Evolutionary conservation across 2,329 filamentous ascomycete species (phyloP), one percentile per base, ranked within the genome.

Genomic region (Colletotrichum chrysophilum): DNA sequence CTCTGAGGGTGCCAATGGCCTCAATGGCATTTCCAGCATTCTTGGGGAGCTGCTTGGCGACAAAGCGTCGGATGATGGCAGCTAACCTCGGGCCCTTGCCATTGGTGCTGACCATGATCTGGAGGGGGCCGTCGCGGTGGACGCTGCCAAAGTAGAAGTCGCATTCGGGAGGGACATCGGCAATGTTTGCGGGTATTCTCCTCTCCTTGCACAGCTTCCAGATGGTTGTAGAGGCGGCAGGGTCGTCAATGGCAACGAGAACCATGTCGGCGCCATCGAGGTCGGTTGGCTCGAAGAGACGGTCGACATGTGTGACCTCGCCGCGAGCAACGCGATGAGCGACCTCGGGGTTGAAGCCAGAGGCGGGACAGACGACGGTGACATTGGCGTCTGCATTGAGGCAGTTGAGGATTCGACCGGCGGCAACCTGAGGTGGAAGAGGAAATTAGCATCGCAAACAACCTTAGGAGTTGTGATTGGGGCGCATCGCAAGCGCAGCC

Each of bases 21-120:
- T 94, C 91, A 76, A 99, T 96, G 8, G 97, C 97, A 65, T 93
- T 92, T 10, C 97, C 97, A 34, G 95, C 94, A 78, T 97, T 95
- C 21, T 87, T 86, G 2, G 97, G 97, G 72, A 99, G 86, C 65
- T 88, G 89, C 24, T 88, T 89, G 21, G 95, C 96, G 78, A 99
- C 98, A 82, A 94, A 92, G 82, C 94, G 91, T 70, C 96, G 89
- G 66, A 99, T 94, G 64, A 96, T 93, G 79, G 95, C 96, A 12
- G 97, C 97, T 78, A 99, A 87, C 82, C 96, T 93, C 0, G 97
- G 97, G 0, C 97, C 97, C 83, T 98, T 98, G 68, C 97, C 97
- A 83, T 98, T 99, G 43, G 97, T 99, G 87, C 95, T 97, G 80
- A 99, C 96, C 97, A 99, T 99, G 81, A 99, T 94, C 87, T 99